Conservation (phyloP, 139 green algal species). For the Chlorella ohadii region DNA sequence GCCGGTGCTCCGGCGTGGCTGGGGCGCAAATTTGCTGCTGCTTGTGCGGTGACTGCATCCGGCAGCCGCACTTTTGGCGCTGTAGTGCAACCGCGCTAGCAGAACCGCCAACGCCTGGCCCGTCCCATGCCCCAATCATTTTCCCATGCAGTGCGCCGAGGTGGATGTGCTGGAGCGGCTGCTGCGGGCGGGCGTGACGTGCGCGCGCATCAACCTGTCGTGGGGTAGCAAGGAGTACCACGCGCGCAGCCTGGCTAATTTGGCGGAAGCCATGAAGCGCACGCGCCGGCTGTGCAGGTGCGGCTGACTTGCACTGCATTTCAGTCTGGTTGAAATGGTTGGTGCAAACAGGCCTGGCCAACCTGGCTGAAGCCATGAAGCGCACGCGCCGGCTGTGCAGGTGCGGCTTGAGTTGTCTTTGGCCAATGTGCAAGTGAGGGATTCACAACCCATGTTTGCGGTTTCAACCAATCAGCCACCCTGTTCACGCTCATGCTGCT, state of each 20-base stretch:
- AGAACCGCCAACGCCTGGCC: too few species aligned
- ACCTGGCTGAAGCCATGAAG: conserved; percentile 73
- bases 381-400: conserved; percentile 61
- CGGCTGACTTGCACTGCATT: background rate
- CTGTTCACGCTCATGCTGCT: too few species aligned
- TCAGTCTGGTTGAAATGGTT: background rate
- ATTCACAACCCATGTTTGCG: too few species aligned
- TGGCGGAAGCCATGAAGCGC: conserved; percentile 67
- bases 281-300: conserved; percentile 61
- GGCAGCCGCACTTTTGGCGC: too few species aligned
- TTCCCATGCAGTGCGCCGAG: conserved; percentile 36
- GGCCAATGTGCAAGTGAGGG: too few species aligned
- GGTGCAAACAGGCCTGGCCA: conserved; percentile 72
- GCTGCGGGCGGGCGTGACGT: conserved; percentile 76
- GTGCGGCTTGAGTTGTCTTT: too few species aligned
- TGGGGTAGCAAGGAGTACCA: conserved; percentile 72
- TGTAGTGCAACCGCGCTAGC: too few species aligned
- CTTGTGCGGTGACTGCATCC: too few species aligned
- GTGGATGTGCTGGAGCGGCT: conserved; percentile 70
- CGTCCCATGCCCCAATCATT: too few species aligned
- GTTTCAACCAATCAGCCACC: too few species aligned
- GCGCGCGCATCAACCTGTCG: conserved; percentile 82
- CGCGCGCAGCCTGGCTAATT: conserved; percentile 72
- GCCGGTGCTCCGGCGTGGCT: too few species aligned
- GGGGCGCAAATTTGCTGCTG: too few species aligned